Percentiles rank a stretch among this genome's conserved stretches.
These are phyloP conservation scores for Herpetospermum pedunculosum DNA, from an alignment of 306 rosid species.

Conservation along the genomic window DNA sequence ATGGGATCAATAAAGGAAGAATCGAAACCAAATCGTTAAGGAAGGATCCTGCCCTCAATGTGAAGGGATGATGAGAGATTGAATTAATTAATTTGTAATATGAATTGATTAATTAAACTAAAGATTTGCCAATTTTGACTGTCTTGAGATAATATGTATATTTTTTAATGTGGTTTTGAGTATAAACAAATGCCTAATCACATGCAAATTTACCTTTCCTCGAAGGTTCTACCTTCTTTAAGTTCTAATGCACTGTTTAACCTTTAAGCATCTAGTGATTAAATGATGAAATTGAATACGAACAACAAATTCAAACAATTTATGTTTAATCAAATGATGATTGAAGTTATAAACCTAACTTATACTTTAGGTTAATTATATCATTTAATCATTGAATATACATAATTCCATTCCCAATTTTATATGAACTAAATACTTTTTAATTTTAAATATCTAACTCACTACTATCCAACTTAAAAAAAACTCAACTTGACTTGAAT, in stretches of 20 bases:
- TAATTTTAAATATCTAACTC: background rate
- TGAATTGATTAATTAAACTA: slow-evolving; percentile 24
- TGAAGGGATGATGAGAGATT: background rate
- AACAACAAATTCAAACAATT: background rate
- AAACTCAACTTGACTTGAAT: background rate
- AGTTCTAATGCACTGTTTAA: background rate
- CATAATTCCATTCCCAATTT: background rate
- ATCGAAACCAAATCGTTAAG: slow-evolving; percentile 45
- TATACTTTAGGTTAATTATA: background rate
- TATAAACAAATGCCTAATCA: slow-evolving; percentile 31
- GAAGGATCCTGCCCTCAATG: slow-evolving; percentile 44
- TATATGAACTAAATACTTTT: too few relatives aligned
- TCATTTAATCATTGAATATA: background rate
- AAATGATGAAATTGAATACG: too few relatives aligned
- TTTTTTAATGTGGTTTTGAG: background rate
- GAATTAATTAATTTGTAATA: slow-evolving; percentile 18
- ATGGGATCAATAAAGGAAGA: slow-evolving; percentile 30
- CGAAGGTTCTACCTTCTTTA: background rate
- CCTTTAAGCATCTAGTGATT: too few relatives aligned
- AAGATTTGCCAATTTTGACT: slow-evolving; percentile 27
- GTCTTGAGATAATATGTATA: slow-evolving; percentile 16
- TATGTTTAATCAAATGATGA: background rate
- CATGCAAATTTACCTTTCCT: slow-evolving; percentile 31
- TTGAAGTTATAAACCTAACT: background rate
- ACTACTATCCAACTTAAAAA: background rate